Base-by-base conservation (phyloP, 352 stramenopile genomes). In the Phytopythium boreale region DNA sequence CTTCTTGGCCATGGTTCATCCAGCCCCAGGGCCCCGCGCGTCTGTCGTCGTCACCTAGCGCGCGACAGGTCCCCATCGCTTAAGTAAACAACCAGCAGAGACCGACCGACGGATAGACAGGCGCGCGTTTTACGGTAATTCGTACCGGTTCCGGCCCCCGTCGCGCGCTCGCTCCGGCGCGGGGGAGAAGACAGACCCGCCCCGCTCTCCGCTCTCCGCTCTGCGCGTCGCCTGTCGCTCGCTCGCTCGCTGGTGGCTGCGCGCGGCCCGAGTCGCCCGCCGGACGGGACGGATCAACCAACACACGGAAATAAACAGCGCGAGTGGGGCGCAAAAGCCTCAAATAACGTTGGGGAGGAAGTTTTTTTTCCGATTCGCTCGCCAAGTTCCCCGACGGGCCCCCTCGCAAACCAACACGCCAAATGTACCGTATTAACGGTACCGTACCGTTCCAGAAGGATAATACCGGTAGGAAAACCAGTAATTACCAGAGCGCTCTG, bases 1-100 rank as follows among this genome's bases (percentile, higher is more conserved):
- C 69, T 90, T 89, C 62, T 88, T 81, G 44, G 85, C 85, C 85
- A 94, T 94, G 53, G 52, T 56, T 20, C 75, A 56, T 34, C 49
- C 49, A 31, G 24, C 49, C 24, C 12, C n/a, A 8, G 29, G 29
- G 46, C n/a, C 46, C 0, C 22, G 22, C 46, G 22, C 39, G 14
- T n/a, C 39, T 8, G 39, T n/a, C 39, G 14, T n/a, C 39, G 39
- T 22, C 39, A 14, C 34, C 34, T 39, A 39, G 3, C 4, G 34
- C 34, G 29, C n/a, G n/a, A n/a, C n/a, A n/a, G n/a, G n/a, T n/a
- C n/a, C n/a, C n/a, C n/a, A n/a, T n/a, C n/a, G n/a, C n/a, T n/a
- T n/a, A n/a, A n/a, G n/a, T n/a, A n/a, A 34, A 34, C 29, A 34
- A 34, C 29, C 29, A 34, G 29, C 3, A 34, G 29, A 34, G 29